phyloP scores from a whole-genome alignment of 192 early-diverging fungal species.

The Entomortierella lignicola region DNA sequence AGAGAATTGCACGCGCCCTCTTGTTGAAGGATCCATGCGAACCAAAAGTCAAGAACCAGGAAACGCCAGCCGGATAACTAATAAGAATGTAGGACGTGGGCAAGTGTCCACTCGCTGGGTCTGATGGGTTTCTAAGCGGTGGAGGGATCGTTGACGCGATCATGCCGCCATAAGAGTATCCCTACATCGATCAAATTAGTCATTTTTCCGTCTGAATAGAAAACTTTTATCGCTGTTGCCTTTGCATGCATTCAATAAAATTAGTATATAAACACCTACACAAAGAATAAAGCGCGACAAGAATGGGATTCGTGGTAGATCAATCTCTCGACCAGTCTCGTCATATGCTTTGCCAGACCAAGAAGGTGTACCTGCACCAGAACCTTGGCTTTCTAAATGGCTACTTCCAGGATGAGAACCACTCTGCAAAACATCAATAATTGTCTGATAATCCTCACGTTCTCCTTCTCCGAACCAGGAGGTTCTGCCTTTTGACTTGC shows the following conservation, averaged over 20 bases:
- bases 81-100: constrained; percentile 45
- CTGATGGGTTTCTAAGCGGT: constrained; percentile 27
- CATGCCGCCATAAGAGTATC: constrained; percentile 47
- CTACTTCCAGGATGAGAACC: not conserved
- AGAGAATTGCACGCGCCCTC: constrained; percentile 27
- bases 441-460: constrained; percentile 51
- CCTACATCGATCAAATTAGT: constrained; percentile 6
- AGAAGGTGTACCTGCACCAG: not conserved
- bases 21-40: constrained; percentile 26
- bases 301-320: constrained; percentile 30
- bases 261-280: constrained; percentile 1
- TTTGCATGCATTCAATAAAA: too few species aligned
- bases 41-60: constrained; percentile 50
- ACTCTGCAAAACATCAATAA: constrained; percentile 50
- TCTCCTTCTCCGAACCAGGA: constrained; percentile 57
- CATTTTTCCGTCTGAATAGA: not conserved
- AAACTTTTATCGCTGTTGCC: too few species aligned
- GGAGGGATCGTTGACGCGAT: constrained; percentile 49
- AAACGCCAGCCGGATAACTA: constrained; percentile 47
- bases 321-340: constrained; percentile 37
- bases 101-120: constrained; percentile 22
- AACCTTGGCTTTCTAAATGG: constrained; percentile 1
- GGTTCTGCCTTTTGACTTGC: constrained; percentile 55
- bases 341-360: constrained; percentile 24
- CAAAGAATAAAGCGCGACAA: constrained; percentile 43